phyloP scores from a whole-genome alignment of 2,329 filamentous ascomycete genomes.

The Didymella pinodella region DNA sequence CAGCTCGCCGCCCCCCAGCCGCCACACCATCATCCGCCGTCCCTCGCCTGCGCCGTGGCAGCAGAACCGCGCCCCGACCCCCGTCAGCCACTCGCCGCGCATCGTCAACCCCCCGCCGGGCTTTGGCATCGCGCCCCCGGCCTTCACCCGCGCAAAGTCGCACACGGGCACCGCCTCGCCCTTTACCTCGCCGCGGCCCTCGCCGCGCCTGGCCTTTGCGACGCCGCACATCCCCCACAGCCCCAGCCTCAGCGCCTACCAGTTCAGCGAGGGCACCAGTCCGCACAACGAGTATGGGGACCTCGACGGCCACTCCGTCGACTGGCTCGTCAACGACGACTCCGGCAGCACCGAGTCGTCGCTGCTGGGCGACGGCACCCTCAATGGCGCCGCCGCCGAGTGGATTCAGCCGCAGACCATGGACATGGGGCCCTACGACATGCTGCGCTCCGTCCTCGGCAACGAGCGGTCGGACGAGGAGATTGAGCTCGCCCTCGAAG shows the following conservation, averaged over 20 bases:
- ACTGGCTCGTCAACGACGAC: conserved; percentile 93
- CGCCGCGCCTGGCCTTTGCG: conserved; percentile 86
- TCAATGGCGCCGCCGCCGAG: conserved; percentile 83
- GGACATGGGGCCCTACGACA: conserved; percentile 98
- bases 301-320: conserved; percentile 90
- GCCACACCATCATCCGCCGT: conserved; percentile 87
- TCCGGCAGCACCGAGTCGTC: conserved; percentile 82
- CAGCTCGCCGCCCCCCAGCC: conserved; percentile 81
- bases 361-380: conserved; percentile 70
- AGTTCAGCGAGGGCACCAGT: conserved; percentile 79
- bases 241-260: conserved; percentile 91
- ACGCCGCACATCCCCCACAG: conserved; percentile 93
- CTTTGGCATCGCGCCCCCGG: conserved; percentile 74
- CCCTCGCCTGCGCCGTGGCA: conserved; percentile 96
- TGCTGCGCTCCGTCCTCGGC: conserved; percentile 92
- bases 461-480: conserved; percentile 91
- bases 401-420: conserved; percentile 73
- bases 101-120: conserved; percentile 83
- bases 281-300: conserved; percentile 88
- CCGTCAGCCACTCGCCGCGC: conserved; percentile 81
- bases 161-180: conserved; percentile 74
- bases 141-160: conserved; percentile 78
- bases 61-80: conserved; percentile 75
- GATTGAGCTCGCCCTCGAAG: conserved; percentile 87
- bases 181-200: conserved; percentile 92